Conservation (phyloP, 2,329 filamentous ascomycete genomes). For the Colletotrichum sp. region DNA sequence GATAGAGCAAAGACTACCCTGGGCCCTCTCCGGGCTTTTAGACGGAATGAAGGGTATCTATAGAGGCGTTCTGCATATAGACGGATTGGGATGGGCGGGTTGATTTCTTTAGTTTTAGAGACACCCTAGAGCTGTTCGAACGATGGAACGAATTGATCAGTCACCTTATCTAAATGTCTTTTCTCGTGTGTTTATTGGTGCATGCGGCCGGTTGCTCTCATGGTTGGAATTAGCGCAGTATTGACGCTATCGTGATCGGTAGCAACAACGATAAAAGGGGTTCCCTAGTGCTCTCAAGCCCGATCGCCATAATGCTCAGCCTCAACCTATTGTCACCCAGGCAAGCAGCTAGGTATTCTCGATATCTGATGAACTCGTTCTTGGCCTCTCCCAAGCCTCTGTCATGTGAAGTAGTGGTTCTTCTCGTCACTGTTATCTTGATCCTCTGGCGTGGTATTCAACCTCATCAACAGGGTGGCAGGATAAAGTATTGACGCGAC, state of each 20-base stretch:
- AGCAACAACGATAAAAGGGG: fast-evolving
- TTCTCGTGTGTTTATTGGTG: neutral
- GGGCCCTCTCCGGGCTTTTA: neutral
- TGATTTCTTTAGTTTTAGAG: neutral
- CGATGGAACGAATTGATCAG: conserved; percentile 12
- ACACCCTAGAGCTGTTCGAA: conserved; percentile 13
- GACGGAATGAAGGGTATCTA: neutral
- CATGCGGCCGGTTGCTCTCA: neutral
- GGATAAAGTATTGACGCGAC: neutral
- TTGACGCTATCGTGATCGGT: too few relatives aligned
- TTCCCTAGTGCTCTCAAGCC: neutral
- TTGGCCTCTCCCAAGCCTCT: fast-evolving
- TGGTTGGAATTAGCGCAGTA: fast-evolving
- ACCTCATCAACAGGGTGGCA: neutral
- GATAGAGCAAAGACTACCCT: neutral
- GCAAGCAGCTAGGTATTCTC: neutral
- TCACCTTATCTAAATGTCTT: neutral
- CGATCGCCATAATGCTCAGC: neutral
- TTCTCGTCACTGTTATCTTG: neutral
- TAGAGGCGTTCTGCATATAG: conserved; percentile 21
- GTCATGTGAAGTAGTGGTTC: neutral
- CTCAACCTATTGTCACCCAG: fast-evolving
- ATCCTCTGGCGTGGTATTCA: neutral
- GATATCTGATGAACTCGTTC: fast-evolving
- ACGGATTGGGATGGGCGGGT: conserved; percentile 5